Conservation (phyloP, 164 flowering plant species). For the Pachysandra terminalis region DNA sequence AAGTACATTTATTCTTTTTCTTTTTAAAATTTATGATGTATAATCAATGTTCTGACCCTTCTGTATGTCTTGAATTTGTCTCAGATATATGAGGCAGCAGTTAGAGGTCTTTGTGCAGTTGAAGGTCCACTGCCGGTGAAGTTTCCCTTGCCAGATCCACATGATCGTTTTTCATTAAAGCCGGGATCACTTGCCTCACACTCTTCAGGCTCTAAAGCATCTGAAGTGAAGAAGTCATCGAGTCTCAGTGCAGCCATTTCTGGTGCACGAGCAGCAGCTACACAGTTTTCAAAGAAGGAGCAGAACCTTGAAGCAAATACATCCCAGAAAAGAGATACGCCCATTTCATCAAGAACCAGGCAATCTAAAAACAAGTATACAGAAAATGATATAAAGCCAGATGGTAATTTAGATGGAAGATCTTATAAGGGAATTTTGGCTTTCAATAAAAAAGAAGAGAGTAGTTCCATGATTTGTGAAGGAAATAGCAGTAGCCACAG, state of each 20-base stretch:
- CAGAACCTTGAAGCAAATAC: slow-evolving; percentile 13
- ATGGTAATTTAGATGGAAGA: slow-evolving; percentile 4
- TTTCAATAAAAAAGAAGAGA: slow-evolving; percentile 2
- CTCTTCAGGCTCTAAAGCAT: slow-evolving; percentile 18
- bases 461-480: background rate
- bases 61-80: background rate
- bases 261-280: slow-evolving; percentile 84
- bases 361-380: slow-evolving; percentile 7
- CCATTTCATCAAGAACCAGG: slow-evolving; percentile 17
- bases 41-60: background rate
- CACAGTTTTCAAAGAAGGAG: slow-evolving; percentile 60
- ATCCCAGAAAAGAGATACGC: background rate
- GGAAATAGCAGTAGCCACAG: slow-evolving; percentile 11
- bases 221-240: slow-evolving; percentile 39
- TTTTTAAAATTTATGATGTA: too few species aligned
- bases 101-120: slow-evolving; percentile 64
- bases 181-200: slow-evolving; percentile 60
- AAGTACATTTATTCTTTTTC: too few species aligned
- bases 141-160: slow-evolving; percentile 71
- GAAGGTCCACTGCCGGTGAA: slow-evolving; percentile 60
- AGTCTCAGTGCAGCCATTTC: slow-evolving; percentile 67
- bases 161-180: slow-evolving; percentile 60
- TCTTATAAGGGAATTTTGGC: background rate
- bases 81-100: slow-evolving; percentile 70
- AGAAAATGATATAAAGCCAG: slow-evolving; percentile 10